A percentile compares a stretch with the other conserved stretches of the same genome.
These are phyloP conservation scores for Corymbia calophylla DNA, from an alignment of 441 rosid genomes.

Conservation along the genomic window DNA sequence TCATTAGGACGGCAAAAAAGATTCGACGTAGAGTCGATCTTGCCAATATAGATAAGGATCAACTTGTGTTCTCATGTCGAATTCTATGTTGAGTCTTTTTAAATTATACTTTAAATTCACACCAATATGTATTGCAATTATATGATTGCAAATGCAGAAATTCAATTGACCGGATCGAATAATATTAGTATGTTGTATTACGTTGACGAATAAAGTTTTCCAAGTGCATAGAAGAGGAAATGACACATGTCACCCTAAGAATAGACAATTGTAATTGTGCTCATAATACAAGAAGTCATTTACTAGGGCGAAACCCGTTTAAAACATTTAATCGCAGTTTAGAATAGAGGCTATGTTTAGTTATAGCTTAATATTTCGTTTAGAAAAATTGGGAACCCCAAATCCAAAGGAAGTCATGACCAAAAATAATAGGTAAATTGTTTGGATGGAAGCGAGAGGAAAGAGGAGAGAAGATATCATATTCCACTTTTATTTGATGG, in stretches of 20 bases:
- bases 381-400: neutral
- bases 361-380: neutral
- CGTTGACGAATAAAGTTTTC: neutral
- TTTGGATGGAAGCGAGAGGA: neutral
- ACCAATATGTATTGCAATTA: neutral
- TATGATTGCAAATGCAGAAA: neutral
- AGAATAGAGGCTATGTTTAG: neutral
- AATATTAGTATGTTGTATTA: neutral
- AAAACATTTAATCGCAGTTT: neutral
- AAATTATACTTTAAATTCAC: neutral
- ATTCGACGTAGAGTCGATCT: neutral
- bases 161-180: neutral
- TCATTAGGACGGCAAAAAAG: neutral
- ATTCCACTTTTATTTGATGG: too few species aligned
- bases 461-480: neutral
- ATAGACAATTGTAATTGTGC: neutral
- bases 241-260: neutral
- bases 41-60: neutral
- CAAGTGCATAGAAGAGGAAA: neutral
- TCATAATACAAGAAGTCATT: neutral
- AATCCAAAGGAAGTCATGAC: neutral
- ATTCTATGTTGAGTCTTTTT: neutral
- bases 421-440: neutral
- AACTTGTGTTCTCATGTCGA: neutral
- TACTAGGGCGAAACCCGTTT: neutral